Evolutionary conservation across 768 basidiomycete genomes (phyloP), one percentile per base, ranked within the genome.

Genomic region (Chiua virens): DNA sequence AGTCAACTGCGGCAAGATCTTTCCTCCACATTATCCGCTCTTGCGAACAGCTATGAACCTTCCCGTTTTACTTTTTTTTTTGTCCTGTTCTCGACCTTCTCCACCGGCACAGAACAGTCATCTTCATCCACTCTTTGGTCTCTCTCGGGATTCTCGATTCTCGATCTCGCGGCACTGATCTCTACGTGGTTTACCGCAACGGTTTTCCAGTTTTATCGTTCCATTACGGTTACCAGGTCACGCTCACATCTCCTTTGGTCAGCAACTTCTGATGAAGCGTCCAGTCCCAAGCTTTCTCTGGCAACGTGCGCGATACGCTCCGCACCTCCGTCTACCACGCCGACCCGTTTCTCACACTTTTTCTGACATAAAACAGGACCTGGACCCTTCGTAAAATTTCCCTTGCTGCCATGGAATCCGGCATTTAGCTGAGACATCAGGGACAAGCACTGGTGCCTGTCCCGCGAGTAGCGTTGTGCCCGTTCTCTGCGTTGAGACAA

Each of bases 211-310:
- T 39, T 27, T 18, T 35, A 27, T 1, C 23, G 39, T 27, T 25
- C 22, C 21, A 8, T 30, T 47, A 28, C 43, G 42, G 34, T 38
- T 47, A 25, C 56, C 40, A 58, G 47, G 61, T 38, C 37, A 52
- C 35, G 25, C 39, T 22, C 41, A 20, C 34, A 18, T 22, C 37
- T 17, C 27, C 45, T 27, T 30, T 21, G 42, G 30, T 45, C 35
- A 36, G 38, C 47, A 37, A 42, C 10, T 22, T 35, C 28, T 37
- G 23, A 22, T 18, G 25, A 20, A 11, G 54, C 27, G 35, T 25
- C 36, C n/a, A 32, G 35, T 38, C 25, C 23, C 43, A 38, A 20
- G 15, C 14, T n/a, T 27, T 28, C 38, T 9, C 25, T 21, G 18
- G 17, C 42, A 49, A 39, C 20, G 45, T 54, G 42, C 42, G 27